Percentiles rank a stretch among this genome's conserved stretches.
Evolutionary conservation across 305 asterid species (phyloP).

Genomic region (Fraxinus xanthoxyloides): DNA sequence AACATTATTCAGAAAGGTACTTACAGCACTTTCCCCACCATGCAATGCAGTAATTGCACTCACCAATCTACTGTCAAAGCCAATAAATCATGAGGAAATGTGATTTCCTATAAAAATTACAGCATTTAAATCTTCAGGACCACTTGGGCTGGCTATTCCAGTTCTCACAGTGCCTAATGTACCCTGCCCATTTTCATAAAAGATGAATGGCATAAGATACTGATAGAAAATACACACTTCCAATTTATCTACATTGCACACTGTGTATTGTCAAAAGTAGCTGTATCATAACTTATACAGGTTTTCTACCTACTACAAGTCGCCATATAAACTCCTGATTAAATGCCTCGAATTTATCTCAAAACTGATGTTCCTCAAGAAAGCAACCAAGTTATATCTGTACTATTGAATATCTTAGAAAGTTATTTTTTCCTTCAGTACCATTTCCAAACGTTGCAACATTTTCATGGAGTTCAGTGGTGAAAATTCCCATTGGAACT

Average conservation of each 20-base stretch:
- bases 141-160: not conserved
- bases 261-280: not conserved
- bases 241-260: not conserved
- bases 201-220: not conserved
- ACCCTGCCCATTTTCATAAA: not conserved
- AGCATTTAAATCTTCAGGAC: not conserved
- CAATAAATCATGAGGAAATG: not conserved
- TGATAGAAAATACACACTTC: not conserved
- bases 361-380: not conserved
- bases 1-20: constrained; percentile 9
- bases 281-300: not conserved
- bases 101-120: not conserved
- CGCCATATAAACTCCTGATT: not conserved
- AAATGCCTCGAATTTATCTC: not conserved
- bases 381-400: not conserved
- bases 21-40: not conserved
- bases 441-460: not conserved
- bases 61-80: constrained; percentile 28
- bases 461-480: constrained; percentile 41
- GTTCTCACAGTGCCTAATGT: not conserved
- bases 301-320: not conserved
- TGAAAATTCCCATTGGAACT: constrained; percentile 40
- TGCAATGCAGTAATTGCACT: constrained; percentile 24
- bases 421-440: not conserved
- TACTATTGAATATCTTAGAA: not conserved